A percentile compares a stretch with the other conserved stretches of the same genome.
These are phyloP conservation scores for Gossypium trilobum DNA, from an alignment of 441 rosid species.

Conservation along the genomic window DNA sequence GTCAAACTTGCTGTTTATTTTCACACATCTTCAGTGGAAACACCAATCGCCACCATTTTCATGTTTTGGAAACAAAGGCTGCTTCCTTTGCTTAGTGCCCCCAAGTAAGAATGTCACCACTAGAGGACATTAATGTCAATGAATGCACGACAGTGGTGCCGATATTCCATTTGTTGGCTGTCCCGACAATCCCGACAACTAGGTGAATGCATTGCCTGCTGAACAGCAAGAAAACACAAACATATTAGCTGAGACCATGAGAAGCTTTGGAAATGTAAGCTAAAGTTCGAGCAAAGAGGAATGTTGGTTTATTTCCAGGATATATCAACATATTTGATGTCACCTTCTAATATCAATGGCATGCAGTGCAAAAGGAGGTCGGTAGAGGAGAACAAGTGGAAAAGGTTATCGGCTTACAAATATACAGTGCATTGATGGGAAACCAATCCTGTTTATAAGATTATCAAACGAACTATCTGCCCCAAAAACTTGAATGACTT, in stretches of 20 bases:
- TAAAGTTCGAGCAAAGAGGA: not conserved
- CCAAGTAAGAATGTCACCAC: not conserved
- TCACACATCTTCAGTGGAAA: not conserved
- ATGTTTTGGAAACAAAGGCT: not conserved
- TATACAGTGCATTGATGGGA: not conserved
- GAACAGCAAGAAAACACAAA: constrained; percentile 4
- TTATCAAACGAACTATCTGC: constrained; percentile 69
- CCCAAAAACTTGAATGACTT: constrained; percentile 67
- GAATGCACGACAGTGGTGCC: not conserved
- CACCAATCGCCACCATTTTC: not conserved
- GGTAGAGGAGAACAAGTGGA: not conserved
- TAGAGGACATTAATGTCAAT: not conserved
- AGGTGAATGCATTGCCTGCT: not conserved
- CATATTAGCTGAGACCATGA: not conserved
- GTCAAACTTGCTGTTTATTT: not conserved
- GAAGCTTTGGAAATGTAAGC: not conserved
- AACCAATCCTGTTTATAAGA: constrained; percentile 23
- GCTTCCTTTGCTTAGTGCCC: not conserved
- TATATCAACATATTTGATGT: not conserved
- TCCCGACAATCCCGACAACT: not conserved
- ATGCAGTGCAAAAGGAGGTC: not conserved
- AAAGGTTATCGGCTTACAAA: not conserved
- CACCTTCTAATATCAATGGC: not conserved
- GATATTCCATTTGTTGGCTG: not conserved
- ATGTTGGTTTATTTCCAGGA: not conserved